Percentiles rank a stretch among this genome's conserved stretches.
Evolutionary conservation across 345 rosid species (phyloP).

Genomic region (Lepidium africanum): DNA sequence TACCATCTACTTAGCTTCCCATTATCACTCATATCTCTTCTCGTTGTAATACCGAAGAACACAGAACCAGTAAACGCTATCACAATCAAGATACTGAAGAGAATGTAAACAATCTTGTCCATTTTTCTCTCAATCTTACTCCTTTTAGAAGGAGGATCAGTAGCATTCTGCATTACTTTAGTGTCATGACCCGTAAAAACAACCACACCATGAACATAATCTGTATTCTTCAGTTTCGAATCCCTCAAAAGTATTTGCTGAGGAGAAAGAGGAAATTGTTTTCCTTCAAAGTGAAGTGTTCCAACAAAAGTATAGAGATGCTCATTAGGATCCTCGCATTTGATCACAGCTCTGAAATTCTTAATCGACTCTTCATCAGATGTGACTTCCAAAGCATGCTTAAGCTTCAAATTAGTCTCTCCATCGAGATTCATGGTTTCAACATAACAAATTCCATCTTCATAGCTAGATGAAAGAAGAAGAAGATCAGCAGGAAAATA

Average conservation of each 20-base stretch:
- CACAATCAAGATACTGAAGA: conserved; percentile 61
- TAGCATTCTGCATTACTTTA: conserved; percentile 92
- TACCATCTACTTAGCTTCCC: conserved; percentile 67
- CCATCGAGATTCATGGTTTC: conserved; percentile 97
- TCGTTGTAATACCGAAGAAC: conserved; percentile 54
- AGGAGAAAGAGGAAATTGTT: conserved; percentile 49
- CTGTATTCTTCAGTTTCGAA: conserved; percentile 76
- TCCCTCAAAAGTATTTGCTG: conserved; percentile 79
- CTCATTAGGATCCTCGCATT: conserved; percentile 89
- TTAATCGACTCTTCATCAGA: conserved; percentile 35
- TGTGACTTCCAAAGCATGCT: conserved; percentile 64
- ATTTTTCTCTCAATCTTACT: conserved; percentile 80
- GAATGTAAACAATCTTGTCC: conserved; percentile 82
- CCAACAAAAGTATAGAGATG: conserved; percentile 68
- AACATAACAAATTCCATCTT: conserved; percentile 80
- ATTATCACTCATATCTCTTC: conserved; percentile 36
- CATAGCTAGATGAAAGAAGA: conserved; percentile 70
- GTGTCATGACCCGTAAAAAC: conserved; percentile 91
- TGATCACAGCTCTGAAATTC: conserved; percentile 42
- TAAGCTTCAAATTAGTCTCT: conserved; percentile 80
- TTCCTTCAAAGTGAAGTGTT: conserved; percentile 36
- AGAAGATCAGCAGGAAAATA: conserved; percentile 93
- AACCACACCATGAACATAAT: conserved; percentile 57
- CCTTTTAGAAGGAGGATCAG: conserved; percentile 83
- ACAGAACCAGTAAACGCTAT: conserved; percentile 64